Percentiles rank a stretch among this genome's conserved stretches.
These are phyloP conservation scores for Spongospora subterranea DNA, from an alignment of 208 protist genomes.

Conservation along the genomic window DNA sequence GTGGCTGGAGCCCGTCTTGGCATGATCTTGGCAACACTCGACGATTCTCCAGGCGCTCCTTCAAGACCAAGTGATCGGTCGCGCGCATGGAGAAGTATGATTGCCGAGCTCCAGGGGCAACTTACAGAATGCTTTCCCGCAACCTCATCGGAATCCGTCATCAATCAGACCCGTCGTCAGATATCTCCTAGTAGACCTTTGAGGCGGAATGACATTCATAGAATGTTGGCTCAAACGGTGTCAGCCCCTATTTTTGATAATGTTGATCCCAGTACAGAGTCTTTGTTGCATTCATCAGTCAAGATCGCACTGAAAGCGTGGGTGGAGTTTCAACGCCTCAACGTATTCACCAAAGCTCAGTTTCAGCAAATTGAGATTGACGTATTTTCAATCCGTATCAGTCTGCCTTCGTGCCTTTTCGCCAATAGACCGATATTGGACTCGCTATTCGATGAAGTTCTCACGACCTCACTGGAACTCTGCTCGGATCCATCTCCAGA, in stretches of 20 bases:
- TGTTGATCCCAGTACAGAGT: not conserved
- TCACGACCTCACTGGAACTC: not conserved
- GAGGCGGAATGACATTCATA: constrained; percentile 37
- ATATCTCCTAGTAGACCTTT: not conserved
- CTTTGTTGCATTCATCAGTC: not conserved
- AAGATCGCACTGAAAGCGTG: constrained; percentile 25
- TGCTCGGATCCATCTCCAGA: not conserved
- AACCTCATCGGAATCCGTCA: not conserved
- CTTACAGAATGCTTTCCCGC: not conserved
- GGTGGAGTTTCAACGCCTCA: not conserved
- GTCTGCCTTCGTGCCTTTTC: not conserved
- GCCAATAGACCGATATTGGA: not conserved
- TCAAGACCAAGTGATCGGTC: not conserved
- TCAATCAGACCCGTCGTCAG: not conserved
- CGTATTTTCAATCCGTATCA: constrained; percentile 4
- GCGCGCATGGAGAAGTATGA: not conserved
- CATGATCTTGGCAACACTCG: not conserved
- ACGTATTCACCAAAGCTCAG: not conserved
- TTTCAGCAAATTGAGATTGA: constrained; percentile 31
- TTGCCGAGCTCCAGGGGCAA: not conserved
- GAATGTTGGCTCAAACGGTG: constrained; percentile 13
- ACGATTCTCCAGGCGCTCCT: not conserved
- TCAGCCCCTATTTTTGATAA: not conserved
- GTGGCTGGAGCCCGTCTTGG: not conserved
- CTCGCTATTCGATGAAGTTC: constrained; percentile 19